Percentiles rank a stretch among this genome's conserved stretches.
Conservation (phyloP, 305 asterid genomes). For the Ilex paraguariensis region DNA sequence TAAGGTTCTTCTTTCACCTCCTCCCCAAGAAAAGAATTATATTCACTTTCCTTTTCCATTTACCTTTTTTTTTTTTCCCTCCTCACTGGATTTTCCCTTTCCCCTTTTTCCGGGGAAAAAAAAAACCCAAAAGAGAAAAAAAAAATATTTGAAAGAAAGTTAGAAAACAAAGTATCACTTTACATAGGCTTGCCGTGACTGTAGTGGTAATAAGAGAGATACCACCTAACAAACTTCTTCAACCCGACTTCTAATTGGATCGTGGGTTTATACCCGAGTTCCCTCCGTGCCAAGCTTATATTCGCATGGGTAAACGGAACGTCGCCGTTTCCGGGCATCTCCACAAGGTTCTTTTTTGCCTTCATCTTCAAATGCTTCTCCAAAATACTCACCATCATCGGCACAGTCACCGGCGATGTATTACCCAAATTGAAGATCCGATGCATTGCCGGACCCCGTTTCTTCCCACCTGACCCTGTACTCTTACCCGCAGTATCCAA, state of each 20-base stretch:
- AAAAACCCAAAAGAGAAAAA: slow-evolving; percentile 3
- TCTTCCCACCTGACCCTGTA: slow-evolving; percentile 61
- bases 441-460: slow-evolving; percentile 37
- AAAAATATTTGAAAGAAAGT: neutral
- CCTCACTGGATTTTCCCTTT: neutral
- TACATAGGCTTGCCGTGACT: slow-evolving; percentile 35
- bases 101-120: slow-evolving; percentile 1
- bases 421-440: slow-evolving; percentile 59
- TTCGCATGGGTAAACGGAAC: slow-evolving; percentile 64
- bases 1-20: slow-evolving; percentile 5
- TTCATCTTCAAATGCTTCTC: slow-evolving; percentile 46
- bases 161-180: slow-evolving; percentile 7
- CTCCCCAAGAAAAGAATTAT: slow-evolving; percentile 18
- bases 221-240: slow-evolving; percentile 54
- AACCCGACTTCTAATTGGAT: slow-evolving; percentile 58
- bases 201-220: slow-evolving; percentile 44
- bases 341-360: slow-evolving; percentile 40
- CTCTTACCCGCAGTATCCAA: slow-evolving; percentile 51
- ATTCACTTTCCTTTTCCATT: slow-evolving; percentile 3
- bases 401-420: slow-evolving; percentile 55
- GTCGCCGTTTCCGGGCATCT: slow-evolving; percentile 67
- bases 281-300: slow-evolving; percentile 38
- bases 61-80: no score
- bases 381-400: slow-evolving; percentile 51
- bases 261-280: slow-evolving; percentile 51